Evolutionary conservation across 306 rosid species (phyloP).

Genomic region (Ceratonia siliqua): DNA sequence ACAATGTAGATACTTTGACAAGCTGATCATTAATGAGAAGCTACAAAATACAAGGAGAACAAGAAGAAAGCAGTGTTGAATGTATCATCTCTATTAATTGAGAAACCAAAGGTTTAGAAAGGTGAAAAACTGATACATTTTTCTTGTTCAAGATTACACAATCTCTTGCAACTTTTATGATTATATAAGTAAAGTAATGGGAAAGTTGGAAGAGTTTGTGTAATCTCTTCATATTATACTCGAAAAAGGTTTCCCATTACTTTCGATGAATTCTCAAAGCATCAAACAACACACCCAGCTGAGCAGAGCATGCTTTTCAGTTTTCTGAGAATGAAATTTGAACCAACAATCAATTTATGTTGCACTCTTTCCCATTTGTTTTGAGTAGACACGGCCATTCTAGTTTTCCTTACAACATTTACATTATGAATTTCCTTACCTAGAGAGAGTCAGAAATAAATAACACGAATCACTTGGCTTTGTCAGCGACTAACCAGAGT

Average conservation of each 20-base stretch:
- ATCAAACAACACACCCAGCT: no score
- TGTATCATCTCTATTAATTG: neutral
- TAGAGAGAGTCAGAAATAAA: no score
- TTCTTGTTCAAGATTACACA: neutral
- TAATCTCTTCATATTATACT: no score
- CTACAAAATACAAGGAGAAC: neutral
- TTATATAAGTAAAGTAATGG: neutral
- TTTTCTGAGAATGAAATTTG: no score
- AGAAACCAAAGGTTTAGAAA: neutral
- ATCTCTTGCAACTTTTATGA: neutral
- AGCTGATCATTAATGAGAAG: neutral
- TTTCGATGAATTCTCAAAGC: no score
- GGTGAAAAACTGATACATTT: neutral
- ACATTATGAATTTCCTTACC: neutral
- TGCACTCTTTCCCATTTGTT: neutral
- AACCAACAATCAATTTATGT: no score
- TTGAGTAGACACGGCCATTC: neutral
- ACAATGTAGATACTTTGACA: neutral
- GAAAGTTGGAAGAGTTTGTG: no score
- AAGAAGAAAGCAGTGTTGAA: neutral
- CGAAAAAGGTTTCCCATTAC: no score
- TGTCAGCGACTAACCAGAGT: no score
- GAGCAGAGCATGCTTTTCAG: no score
- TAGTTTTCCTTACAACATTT: neutral
- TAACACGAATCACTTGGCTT: no score